These are phyloP conservation scores for Chrysoporthe deuterocubensis DNA, from an alignment of 2,329 filamentous ascomycete species.

Conservation along the genomic window DNA sequence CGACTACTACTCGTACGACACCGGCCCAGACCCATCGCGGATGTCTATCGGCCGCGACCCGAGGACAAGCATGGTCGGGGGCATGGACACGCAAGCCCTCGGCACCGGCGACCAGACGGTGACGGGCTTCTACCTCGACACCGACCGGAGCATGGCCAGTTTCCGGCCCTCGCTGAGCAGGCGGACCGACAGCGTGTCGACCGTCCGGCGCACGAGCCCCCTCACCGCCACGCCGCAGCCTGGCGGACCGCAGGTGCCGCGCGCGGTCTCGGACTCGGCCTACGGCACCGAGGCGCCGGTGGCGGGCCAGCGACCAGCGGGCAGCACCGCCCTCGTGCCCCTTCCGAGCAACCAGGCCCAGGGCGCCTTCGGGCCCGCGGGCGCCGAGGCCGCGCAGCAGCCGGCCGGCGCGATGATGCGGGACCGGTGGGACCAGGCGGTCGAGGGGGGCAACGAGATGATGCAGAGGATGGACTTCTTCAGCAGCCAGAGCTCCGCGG, in stretches of 20 bases:
- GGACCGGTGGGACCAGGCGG: slow-evolving; percentile 17
- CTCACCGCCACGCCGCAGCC: slow-evolving; percentile 5
- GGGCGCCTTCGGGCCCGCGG: slow-evolving; percentile 3
- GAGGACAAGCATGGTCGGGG: slow-evolving; percentile 6
- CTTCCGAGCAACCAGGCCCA: slow-evolving; percentile 12
- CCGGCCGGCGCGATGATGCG: slow-evolving; percentile 9
- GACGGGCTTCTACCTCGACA: slow-evolving; percentile 17
- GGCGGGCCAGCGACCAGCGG: background rate
- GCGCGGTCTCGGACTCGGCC: slow-evolving; percentile 5
- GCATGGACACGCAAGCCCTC: background rate
- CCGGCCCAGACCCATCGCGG: slow-evolving; percentile 3
- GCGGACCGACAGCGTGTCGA: slow-evolving; percentile 17
- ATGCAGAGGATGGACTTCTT: slow-evolving; percentile 22
- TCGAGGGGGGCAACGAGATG: slow-evolving; percentile 13
- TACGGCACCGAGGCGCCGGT: slow-evolving; percentile 16
- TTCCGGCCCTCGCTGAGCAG: slow-evolving; percentile 1
- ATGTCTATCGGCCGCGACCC: background rate
- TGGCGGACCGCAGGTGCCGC: background rate
- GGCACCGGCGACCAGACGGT: slow-evolving; percentile 13
- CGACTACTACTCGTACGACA: slow-evolving; percentile 20
- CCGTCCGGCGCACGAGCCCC: slow-evolving; percentile 14
- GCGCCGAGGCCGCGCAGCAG: slow-evolving; percentile 15
- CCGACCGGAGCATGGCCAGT: slow-evolving; percentile 12
- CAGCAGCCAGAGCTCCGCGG: slow-evolving; percentile 11
- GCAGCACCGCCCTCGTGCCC: slow-evolving; percentile 10